Percentiles rank a stretch among this genome's conserved stretches.
Evolutionary conservation across 177 flowering plant species (phyloP).

Genomic region (Vitis hybrid): DNA sequence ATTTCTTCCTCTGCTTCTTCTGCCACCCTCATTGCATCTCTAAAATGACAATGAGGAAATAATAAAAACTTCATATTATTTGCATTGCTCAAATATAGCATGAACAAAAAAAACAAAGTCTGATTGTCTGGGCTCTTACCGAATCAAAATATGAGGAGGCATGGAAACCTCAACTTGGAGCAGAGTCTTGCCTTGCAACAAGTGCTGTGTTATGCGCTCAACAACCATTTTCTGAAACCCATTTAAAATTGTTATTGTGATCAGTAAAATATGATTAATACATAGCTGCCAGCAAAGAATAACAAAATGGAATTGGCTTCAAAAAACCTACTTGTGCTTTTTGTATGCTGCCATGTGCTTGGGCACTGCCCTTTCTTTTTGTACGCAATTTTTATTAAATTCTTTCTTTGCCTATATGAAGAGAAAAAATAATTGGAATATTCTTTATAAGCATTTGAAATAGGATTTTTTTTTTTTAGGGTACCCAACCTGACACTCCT

Average conservation of each 20-base stretch:
- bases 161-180: conserved; percentile 80
- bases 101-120: no score
- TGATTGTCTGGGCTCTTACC: conserved; percentile 33
- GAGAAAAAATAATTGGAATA: no score
- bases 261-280: background rate
- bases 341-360: no score
- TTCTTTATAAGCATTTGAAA: no score
- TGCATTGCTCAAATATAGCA: background rate
- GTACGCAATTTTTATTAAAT: no score
- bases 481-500: no score
- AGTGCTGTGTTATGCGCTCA: conserved; percentile 61
- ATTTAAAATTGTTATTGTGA: background rate
- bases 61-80: background rate
- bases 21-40: conserved; percentile 73
- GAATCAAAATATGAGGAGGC: conserved; percentile 54
- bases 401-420: no score
- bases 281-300: no score
- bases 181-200: conserved; percentile 59
- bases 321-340: no score
- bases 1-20: conserved; percentile 66
- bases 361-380: no score
- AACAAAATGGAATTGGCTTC: no score
- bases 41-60: conserved; percentile 18
- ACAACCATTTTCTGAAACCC: conserved; percentile 60
- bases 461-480: no score